phyloP scores from a whole-genome alignment of 345 rosid species.

The Eutrema heterophyllum region DNA sequence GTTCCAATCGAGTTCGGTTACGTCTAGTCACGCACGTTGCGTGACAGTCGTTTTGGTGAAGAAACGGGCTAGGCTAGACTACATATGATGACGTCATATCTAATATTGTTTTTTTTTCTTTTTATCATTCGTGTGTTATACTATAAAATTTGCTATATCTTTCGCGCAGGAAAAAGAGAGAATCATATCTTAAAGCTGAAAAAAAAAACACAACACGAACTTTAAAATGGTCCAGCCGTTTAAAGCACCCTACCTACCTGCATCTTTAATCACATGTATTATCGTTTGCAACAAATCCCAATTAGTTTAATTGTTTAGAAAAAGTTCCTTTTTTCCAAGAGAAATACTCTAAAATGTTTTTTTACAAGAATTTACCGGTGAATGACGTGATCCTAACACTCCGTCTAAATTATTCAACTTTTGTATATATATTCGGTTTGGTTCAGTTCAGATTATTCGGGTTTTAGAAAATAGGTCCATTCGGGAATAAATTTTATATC shows the following conservation, averaged over 20 bases:
- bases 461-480: too few species aligned
- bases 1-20: slow-evolving; percentile 22
- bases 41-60: slow-evolving; percentile 29
- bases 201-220: slow-evolving; percentile 8
- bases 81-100: slow-evolving; percentile 10
- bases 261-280: slow-evolving; percentile 31
- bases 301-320: slow-evolving; percentile 8
- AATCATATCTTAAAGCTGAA: slow-evolving; percentile 22
- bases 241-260: slow-evolving; percentile 26
- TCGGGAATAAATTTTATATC: too few species aligned
- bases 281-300: slow-evolving; percentile 8
- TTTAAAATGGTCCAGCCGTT: slow-evolving; percentile 31
- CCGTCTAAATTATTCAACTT: too few species aligned
- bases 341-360: too few species aligned
- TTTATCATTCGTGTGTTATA: too few species aligned
- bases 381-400: too few species aligned
- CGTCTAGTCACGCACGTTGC: slow-evolving; percentile 35
- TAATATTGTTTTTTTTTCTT: background rate
- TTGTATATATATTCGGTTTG: too few species aligned
- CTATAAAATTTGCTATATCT: background rate
- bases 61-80: slow-evolving; percentile 26
- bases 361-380: too few species aligned
- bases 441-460: too few species aligned
- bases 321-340: too few species aligned
- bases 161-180: background rate